Evolutionary conservation across 768 basidiomycete genomes (phyloP).

Genomic region (Pisolithus sp.): DNA sequence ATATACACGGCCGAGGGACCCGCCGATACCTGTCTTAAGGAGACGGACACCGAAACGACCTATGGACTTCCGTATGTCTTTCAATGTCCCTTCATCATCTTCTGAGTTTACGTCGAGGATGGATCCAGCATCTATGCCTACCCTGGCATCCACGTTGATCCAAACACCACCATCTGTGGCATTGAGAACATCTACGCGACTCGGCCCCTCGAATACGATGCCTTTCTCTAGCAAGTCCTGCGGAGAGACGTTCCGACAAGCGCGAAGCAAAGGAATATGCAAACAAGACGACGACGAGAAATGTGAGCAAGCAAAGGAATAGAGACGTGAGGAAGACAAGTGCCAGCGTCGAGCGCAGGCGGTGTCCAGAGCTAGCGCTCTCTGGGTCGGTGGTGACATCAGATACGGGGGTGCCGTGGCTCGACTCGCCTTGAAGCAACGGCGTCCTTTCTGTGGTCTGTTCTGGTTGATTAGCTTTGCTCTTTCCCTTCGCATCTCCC

Average conservation of each 20-base stretch:
- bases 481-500: conserved; percentile 21
- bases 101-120: conserved; percentile 49
- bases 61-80: conserved; percentile 54
- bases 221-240: conserved; percentile 53
- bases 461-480: conserved; percentile 16
- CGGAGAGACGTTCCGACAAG: conserved; percentile 44
- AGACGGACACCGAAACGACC: conserved; percentile 61
- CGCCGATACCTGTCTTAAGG: conserved; percentile 52
- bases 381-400: conserved; percentile 20
- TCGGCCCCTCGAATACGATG: conserved; percentile 54
- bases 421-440: conserved; percentile 18
- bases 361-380: conserved; percentile 16
- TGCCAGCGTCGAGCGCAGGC: conserved; percentile 29
- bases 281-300: conserved; percentile 42
- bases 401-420: conserved; percentile 6
- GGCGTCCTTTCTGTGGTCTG: conserved; percentile 25
- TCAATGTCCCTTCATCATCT: conserved; percentile 37
- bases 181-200: conserved; percentile 55
- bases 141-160: conserved; percentile 47
- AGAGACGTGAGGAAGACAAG: conserved; percentile 56
- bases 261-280: conserved; percentile 63
- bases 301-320: conserved; percentile 39
- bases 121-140: conserved; percentile 65
- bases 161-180: conserved; percentile 57
- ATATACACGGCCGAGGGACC: conserved; percentile 47